Evolutionary conservation across 1,284 basidiomycete genomes (phyloP).

Genomic region (Ceratobasidium sp.): DNA sequence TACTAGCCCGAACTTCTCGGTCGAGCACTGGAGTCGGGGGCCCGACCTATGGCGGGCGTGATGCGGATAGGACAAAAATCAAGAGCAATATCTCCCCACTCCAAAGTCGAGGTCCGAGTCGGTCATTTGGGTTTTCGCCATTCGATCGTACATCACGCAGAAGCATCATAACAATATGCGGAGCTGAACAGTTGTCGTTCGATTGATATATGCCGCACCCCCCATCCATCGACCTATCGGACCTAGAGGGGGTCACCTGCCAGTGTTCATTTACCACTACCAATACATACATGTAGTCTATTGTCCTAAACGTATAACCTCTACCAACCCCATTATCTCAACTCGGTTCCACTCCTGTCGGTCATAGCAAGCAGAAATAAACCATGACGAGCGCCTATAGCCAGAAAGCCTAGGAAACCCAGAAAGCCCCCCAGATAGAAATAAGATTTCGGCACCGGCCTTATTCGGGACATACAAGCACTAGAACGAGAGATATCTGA

Average conservation of each 20-base stretch:
- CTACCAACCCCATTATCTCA: background rate
- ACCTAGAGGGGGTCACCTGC: constrained; percentile 12
- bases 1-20: too few relatives aligned
- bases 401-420: too few relatives aligned
- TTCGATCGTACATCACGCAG: background rate
- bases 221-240: constrained; percentile 1
- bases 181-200: background rate
- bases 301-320: background rate
- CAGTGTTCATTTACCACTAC: background rate
- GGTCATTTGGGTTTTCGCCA: too few relatives aligned
- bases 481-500: background rate
- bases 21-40: too few relatives aligned
- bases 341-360: background rate
- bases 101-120: too few relatives aligned
- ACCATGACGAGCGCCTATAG: too few relatives aligned
- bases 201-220: background rate
- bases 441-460: background rate
- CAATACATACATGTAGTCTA: background rate
- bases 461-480: background rate
- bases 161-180: background rate
- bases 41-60: too few relatives aligned
- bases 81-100: too few relatives aligned
- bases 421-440: too few relatives aligned
- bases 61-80: background rate
- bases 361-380: background rate